Base-by-base conservation (phyloP, 257 asterid species). In the Dorcoceras hygrometricum region DNA sequence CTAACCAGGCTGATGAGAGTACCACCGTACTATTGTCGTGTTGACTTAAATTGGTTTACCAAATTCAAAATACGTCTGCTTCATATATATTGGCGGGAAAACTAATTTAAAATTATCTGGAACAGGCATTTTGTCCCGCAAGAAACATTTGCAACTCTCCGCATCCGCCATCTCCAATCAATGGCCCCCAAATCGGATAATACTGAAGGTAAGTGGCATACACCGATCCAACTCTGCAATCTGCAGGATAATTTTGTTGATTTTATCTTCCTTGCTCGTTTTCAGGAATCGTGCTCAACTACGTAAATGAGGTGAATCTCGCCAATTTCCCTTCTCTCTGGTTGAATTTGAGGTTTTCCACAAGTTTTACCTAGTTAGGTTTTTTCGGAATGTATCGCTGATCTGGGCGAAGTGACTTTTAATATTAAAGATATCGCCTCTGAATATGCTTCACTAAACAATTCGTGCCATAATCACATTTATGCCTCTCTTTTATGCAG, bases 131-230 rank as follows among this genome's bases (percentile, higher is more conserved):
- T 53, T 58, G 39, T 65, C 48, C 32, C 62, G 28, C 62, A 46
- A 56, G 24, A 59, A 76, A 59, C 25, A 20, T 53, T 78, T 77
- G 87, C 84, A 87, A 86, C 86, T 69, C 69, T 59, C 50, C 48
- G 25, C 61, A 43, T 59, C 50, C 48, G 25, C 61, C 31, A 62
- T 65, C 78, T 65, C 66, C 63, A 46, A 76, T 19, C 81, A 5
- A 91, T 91, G 96, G 91, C 98, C 72, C 98, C 98, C 12, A 91
- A 89, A 79, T 28, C 90, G 20, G 98, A 91, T 60, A 85, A 81
- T 76, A 67, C 96, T 19, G 96, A 91, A 84, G 96, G 96, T 87
- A 31, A 73, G 4, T 34, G 46, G 16, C 69, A 18, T 23, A 8
- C 54, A n/a, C 23, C 18, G 57, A 22, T 28, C 20, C 46, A 48